Conservation (phyloP, 495 filamentous ascomycete genomes). For the Poronia punctata region DNA sequence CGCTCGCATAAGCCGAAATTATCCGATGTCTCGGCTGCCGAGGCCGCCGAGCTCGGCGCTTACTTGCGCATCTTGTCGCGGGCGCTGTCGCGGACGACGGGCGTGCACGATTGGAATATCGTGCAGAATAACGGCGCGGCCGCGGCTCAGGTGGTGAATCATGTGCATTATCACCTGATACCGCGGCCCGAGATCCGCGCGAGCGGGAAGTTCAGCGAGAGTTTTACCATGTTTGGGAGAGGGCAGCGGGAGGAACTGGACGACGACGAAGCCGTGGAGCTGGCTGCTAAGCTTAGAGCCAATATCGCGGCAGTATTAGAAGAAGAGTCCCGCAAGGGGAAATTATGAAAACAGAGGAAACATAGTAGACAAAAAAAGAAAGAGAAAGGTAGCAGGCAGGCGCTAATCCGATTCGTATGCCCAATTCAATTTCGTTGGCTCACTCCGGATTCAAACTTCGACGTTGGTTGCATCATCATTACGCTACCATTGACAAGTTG, state of each 20-base stretch:
- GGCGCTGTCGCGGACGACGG: slow-evolving; percentile 56
- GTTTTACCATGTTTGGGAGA: slow-evolving; percentile 78
- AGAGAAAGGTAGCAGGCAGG: neutral
- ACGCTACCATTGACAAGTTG: slow-evolving; percentile 11
- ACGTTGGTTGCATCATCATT: slow-evolving; percentile 4
- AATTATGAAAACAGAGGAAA: slow-evolving; percentile 10
- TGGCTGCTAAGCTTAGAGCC: slow-evolving; percentile 57
- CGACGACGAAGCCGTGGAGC: slow-evolving; percentile 65
- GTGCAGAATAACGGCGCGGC: slow-evolving; percentile 89
- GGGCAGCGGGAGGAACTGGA: slow-evolving; percentile 78
- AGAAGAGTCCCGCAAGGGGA: slow-evolving; percentile 35
- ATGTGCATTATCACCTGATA: slow-evolving; percentile 91
- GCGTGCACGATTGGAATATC: slow-evolving; percentile 77
- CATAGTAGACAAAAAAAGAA: neutral
- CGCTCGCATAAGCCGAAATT: slow-evolving; percentile 66
- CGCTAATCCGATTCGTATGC: too few species aligned
- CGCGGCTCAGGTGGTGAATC: slow-evolving; percentile 84
- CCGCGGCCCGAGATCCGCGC: slow-evolving; percentile 54
- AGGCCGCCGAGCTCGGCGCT: slow-evolving; percentile 55
- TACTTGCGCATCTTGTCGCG: slow-evolving; percentile 71
- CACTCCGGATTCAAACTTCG: neutral
- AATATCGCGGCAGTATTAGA: slow-evolving; percentile 50
- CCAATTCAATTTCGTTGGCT: too few species aligned
- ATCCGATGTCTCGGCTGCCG: slow-evolving; percentile 50
- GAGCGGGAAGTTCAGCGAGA: slow-evolving; percentile 36